Conservation (phyloP, 306 rosid species). For the Fragaria ananassa region DNA sequence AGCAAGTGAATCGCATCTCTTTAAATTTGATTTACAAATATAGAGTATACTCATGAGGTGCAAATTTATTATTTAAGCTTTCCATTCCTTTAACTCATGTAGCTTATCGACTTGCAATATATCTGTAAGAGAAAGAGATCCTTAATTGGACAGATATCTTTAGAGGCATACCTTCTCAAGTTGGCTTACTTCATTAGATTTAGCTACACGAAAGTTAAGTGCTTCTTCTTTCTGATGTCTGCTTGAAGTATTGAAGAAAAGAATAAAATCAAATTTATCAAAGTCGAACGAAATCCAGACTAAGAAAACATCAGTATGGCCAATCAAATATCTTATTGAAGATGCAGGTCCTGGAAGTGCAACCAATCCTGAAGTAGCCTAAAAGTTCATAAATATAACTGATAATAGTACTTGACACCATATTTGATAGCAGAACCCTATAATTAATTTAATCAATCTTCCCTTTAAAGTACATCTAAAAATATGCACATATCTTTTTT, state of each 20-base stretch:
- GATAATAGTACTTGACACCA: neutral
- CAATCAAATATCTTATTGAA: neutral
- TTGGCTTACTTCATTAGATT: slow-evolving; percentile 67
- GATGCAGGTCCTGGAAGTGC: neutral
- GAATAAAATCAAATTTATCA: neutral
- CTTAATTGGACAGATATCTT: slow-evolving; percentile 8
- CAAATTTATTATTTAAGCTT: neutral
- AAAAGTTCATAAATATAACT: neutral
- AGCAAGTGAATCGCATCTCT: neutral
- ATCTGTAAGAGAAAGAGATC: neutral
- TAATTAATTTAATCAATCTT: neutral
- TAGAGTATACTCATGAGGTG: neutral
- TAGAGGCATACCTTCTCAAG: slow-evolving; percentile 67
- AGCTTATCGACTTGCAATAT: neutral
- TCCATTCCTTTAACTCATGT: neutral
- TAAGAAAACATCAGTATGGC: neutral
- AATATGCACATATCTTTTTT: neutral
- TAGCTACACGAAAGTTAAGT: slow-evolving; percentile 61
- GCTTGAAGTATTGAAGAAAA: slow-evolving; percentile 16
- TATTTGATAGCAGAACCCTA: neutral
- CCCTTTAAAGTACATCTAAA: neutral
- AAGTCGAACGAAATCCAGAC: neutral
- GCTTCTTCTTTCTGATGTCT: slow-evolving; percentile 91
- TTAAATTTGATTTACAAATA: neutral
- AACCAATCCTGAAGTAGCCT: neutral